Evolutionary conservation across 768 basidiomycete genomes (phyloP).

Genomic region (Phlegmacium glaucopus): DNA sequence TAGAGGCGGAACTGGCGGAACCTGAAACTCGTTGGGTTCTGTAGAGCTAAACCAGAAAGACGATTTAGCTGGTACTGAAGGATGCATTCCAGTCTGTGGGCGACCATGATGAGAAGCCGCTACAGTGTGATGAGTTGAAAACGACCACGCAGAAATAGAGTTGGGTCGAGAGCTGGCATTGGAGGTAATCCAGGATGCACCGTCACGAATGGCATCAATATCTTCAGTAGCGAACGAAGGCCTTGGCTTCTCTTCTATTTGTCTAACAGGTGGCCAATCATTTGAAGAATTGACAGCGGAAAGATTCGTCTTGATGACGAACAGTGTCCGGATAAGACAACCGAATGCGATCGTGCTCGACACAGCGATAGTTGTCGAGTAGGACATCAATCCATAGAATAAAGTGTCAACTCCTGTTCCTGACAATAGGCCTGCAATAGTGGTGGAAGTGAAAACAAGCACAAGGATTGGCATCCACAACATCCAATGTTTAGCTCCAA

Average conservation of each 20-base stretch:
- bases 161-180: constrained; percentile 51
- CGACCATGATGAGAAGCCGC: constrained; percentile 34
- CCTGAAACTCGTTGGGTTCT: constrained; percentile 38
- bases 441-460: constrained; percentile 53
- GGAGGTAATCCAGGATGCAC: constrained; percentile 81
- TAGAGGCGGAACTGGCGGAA: constrained; percentile 70
- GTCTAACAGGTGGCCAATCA: constrained; percentile 57
- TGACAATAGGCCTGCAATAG: constrained; percentile 55
- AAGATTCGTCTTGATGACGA: constrained; percentile 65
- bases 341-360: constrained; percentile 51
- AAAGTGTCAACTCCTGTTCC: constrained; percentile 49
- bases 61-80: constrained; percentile 51
- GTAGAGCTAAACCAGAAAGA: constrained; percentile 60
- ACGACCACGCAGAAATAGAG: constrained; percentile 69
- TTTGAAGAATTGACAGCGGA: constrained; percentile 46
- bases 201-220: constrained; percentile 68
- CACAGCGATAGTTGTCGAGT: constrained; percentile 48
- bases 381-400: constrained; percentile 59
- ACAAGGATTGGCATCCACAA: constrained; percentile 64
- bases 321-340: constrained; percentile 59
- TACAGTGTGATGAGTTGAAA: constrained; percentile 60
- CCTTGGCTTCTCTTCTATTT: constrained; percentile 50
- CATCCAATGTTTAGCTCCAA: constrained; percentile 71
- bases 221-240: constrained; percentile 71
- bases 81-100: constrained; percentile 33